phyloP scores from a whole-genome alignment of 306 rosid genomes.

The Pachyrhizus erosus region DNA sequence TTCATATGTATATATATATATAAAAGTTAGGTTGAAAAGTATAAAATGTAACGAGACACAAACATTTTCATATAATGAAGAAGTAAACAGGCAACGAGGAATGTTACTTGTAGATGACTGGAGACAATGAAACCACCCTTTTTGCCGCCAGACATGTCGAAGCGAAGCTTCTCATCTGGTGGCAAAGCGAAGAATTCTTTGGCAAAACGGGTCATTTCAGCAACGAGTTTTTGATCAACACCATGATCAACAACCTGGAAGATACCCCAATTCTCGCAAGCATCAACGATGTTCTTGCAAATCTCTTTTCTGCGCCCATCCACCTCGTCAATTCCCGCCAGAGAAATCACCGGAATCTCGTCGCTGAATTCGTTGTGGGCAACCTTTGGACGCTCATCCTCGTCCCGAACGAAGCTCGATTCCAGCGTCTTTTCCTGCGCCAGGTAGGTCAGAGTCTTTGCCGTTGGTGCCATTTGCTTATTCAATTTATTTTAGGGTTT shows the following conservation, averaged over 20 bases:
- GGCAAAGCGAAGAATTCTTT: constrained; percentile 74
- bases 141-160: constrained; percentile 91
- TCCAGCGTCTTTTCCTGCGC: constrained; percentile 63
- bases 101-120: constrained; percentile 79
- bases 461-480: constrained; percentile 46
- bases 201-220: constrained; percentile 73
- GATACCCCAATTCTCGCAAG: constrained; percentile 92
- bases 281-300: constrained; percentile 68
- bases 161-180: constrained; percentile 81
- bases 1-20: no score
- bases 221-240: constrained; percentile 55
- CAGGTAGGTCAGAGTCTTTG: constrained; percentile 63
- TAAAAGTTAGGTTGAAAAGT: no score
- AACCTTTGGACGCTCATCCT: constrained; percentile 86
- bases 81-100: neutral
- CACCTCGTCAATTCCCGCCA: constrained; percentile 66
- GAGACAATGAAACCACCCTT: constrained; percentile 95
- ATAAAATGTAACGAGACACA: no score
- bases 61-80: no score
- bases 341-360: constrained; percentile 82
- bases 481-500: no score
- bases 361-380: constrained; percentile 79
- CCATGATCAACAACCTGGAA: constrained; percentile 92
- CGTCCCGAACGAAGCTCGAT: constrained; percentile 70
- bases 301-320: constrained; percentile 58